A percentile compares a stretch with the other conserved stretches of the same genome.
Conservation (phyloP, 164 flowering plant genomes). For the Hamamelis virginiana region DNA sequence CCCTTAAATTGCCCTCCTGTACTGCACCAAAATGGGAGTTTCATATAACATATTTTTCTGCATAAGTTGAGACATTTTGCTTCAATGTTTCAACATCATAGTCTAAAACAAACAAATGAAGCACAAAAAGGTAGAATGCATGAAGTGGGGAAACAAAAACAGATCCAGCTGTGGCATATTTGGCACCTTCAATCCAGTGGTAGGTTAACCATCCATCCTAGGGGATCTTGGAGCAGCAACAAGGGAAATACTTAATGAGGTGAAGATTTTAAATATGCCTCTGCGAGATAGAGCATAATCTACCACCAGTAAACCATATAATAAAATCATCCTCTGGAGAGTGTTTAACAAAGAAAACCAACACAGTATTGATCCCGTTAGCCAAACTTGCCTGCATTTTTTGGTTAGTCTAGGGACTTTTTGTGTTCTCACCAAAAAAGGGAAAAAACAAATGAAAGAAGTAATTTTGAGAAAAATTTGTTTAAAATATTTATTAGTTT, state of each 20-base stretch:
- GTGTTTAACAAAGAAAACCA: neutral
- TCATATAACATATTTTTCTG: conserved; percentile 12
- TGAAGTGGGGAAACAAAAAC: neutral
- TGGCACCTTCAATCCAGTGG: neutral
- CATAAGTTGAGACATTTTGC: too few species aligned
- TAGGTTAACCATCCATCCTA: neutral
- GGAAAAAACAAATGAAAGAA: neutral
- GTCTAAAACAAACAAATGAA: too few species aligned
- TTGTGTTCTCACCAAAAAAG: neutral
- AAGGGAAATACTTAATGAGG: neutral
- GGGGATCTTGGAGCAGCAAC: neutral
- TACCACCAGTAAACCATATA: neutral
- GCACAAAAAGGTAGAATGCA: neutral
- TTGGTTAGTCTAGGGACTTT: too few species aligned
- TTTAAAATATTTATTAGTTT: too few species aligned
- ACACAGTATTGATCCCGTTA: neutral
- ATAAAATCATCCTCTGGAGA: neutral
- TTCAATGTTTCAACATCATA: too few species aligned
- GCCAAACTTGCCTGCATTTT: too few species aligned
- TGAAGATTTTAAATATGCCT: neutral
- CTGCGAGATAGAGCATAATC: neutral
- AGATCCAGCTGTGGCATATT: neutral
- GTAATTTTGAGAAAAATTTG: neutral
- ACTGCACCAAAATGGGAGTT: conserved; percentile 46
- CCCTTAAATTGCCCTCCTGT: conserved; percentile 92